Evolutionary conservation across 2,329 filamentous ascomycete species (phyloP).

Genomic region (Cladophialophora bantiana): DNA sequence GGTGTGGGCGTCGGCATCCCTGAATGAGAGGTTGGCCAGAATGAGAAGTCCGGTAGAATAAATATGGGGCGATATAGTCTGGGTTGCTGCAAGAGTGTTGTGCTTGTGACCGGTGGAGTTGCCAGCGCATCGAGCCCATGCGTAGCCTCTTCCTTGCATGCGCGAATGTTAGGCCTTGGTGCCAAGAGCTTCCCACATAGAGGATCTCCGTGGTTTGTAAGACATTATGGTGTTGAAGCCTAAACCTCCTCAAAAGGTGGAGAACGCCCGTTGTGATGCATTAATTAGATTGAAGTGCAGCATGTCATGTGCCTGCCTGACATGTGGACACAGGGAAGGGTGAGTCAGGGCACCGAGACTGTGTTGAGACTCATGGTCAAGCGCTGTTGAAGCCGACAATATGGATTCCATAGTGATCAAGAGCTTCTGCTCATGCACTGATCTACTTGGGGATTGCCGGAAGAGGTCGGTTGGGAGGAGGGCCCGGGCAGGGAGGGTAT

Average conservation of each 20-base stretch:
- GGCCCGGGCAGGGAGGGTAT: slow-evolving; percentile 45
- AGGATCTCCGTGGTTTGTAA: not conserved
- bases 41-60: slow-evolving; percentile 8
- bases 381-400: not conserved
- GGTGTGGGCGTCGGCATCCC: not conserved
- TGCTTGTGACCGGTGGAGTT: slow-evolving; percentile 30
- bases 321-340: not conserved
- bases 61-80: not conserved
- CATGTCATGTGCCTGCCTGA: slow-evolving; percentile 27
- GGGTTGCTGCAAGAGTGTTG: slow-evolving; percentile 31
- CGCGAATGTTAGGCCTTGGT: slow-evolving; percentile 17
- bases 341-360: not conserved
- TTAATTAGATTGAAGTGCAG: slow-evolving; percentile 8
- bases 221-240: slow-evolving; percentile 10
- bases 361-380: not conserved
- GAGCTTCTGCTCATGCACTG: not conserved
- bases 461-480: slow-evolving; percentile 44
- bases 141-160: slow-evolving; percentile 19
- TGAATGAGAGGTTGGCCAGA: slow-evolving; percentile 9
- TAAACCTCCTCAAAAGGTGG: slow-evolving; percentile 13
- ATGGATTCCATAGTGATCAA: not conserved
- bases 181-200: slow-evolving; percentile 26
- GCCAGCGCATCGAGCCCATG: slow-evolving; percentile 32
- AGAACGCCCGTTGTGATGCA: slow-evolving; percentile 18
- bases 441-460: slow-evolving; percentile 42